Percentiles rank a stretch among this genome's conserved stretches.
phyloP scores from a whole-genome alignment of 345 rosid species.

The Salix brachista region DNA sequence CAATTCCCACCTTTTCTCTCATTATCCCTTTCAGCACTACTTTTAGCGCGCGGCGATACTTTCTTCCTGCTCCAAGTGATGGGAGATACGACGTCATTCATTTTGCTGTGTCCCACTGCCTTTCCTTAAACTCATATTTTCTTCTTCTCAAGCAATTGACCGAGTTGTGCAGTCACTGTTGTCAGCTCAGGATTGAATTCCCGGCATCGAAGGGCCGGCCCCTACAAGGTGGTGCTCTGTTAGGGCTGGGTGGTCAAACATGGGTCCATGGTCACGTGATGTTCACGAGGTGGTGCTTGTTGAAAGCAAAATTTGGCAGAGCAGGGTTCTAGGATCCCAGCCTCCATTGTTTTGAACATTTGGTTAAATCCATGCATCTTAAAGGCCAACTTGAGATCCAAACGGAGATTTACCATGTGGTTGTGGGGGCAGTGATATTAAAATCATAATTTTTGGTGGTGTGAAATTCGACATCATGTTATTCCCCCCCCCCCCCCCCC shows the following conservation, averaged over 20 bases:
- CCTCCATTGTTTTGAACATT: background rate
- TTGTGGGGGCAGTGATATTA: background rate
- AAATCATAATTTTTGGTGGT: background rate
- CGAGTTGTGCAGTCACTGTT: conserved; percentile 8
- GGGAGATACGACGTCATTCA: background rate
- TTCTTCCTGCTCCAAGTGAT: background rate
- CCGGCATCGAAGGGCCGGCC: conserved; percentile 41
- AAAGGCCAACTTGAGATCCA: background rate
- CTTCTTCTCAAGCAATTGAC: conserved; percentile 2
- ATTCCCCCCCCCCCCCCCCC: background rate
- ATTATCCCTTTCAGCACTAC: background rate
- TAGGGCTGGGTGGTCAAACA: conserved; percentile 27
- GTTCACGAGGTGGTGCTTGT: conserved; percentile 34
- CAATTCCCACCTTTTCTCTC: conserved; percentile 7
- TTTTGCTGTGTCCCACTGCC: background rate
- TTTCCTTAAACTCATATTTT: background rate
- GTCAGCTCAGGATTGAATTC: conserved; percentile 22
- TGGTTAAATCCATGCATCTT: background rate
- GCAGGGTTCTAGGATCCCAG: background rate
- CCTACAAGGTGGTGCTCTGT: conserved; percentile 43
- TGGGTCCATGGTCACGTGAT: conserved; percentile 53
- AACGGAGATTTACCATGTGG: background rate
- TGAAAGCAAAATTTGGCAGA: background rate
- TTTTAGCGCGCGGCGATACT: conserved; percentile 9
- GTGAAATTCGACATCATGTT: background rate